These are phyloP conservation scores for Aspergillus uvarum DNA, from an alignment of 2,329 filamentous ascomycete genomes.

Conservation along the genomic window DNA sequence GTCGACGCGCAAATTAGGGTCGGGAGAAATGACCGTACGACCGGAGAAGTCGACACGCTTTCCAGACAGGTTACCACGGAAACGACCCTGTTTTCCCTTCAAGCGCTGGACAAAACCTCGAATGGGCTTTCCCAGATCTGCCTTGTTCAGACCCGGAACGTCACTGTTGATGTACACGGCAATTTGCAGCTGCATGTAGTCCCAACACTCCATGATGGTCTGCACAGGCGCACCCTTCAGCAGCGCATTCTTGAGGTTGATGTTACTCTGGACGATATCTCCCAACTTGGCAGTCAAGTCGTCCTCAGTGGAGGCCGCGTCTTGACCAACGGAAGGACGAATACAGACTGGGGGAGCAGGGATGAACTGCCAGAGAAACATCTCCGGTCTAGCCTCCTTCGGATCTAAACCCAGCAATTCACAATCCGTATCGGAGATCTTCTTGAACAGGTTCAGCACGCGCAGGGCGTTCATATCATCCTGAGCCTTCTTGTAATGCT, in stretches of 20 bases:
- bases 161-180: constrained; percentile 99
- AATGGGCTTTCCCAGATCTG: constrained; percentile 81
- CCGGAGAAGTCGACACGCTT: constrained; percentile 99
- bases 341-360: constrained; percentile 94
- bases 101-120: constrained; percentile 91
- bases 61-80: constrained; percentile 92
- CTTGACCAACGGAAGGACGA: constrained; percentile 88
- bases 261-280: constrained; percentile 91
- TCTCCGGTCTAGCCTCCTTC: constrained; percentile 83
- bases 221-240: constrained; percentile 79
- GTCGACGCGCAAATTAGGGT: constrained; percentile 90
- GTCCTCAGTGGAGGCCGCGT: constrained; percentile 90
- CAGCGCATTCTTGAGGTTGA: constrained; percentile 78
- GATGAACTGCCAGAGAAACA: constrained; percentile 96
- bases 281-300: constrained; percentile 96
- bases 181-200: constrained; percentile 90
- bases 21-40: constrained; percentile 94
- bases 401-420: constrained; percentile 88
- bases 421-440: constrained; percentile 80
- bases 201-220: constrained; percentile 97
- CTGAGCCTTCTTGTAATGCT: constrained; percentile 85
- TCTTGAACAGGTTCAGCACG: constrained; percentile 87
- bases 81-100: constrained; percentile 96
- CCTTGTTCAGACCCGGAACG: constrained; percentile 85
- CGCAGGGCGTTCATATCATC: constrained; percentile 90